Percentiles rank a stretch among this genome's conserved stretches.
Conservation (phyloP, 2,329 filamentous ascomycete species). For the Fusarium sp. region DNA sequence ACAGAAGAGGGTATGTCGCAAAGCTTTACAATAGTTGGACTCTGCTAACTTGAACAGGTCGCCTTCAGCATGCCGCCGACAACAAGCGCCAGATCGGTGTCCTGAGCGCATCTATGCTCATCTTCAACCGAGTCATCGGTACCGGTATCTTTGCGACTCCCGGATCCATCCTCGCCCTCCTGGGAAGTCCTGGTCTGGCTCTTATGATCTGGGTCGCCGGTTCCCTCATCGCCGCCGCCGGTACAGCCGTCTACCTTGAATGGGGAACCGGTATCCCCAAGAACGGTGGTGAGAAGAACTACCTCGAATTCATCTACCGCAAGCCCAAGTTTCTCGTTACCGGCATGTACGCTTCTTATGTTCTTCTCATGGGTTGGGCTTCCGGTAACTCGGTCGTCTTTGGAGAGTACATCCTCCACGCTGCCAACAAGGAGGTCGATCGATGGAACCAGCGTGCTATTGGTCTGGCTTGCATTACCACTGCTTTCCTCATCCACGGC, state of each 20-base stretch:
- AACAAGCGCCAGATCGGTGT: constrained; percentile 68
- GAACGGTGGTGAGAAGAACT: constrained; percentile 76
- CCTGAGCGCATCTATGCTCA: constrained; percentile 67
- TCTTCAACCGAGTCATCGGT: constrained; percentile 75
- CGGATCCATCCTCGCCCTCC: constrained; percentile 65
- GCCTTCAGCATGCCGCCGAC: constrained; percentile 56
- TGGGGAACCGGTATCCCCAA: constrained; percentile 73
- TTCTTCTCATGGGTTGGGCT: constrained; percentile 73
- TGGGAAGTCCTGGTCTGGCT: constrained; percentile 71
- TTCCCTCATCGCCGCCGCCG: constrained; percentile 70
- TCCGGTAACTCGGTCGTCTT: constrained; percentile 77
- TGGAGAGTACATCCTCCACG: constrained; percentile 76
- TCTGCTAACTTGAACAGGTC: constrained; percentile 38
- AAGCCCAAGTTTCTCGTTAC: constrained; percentile 71
- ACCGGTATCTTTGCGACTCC: constrained; percentile 76
- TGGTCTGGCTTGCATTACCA: constrained; percentile 74
- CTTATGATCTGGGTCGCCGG: constrained; percentile 73
- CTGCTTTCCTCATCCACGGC: constrained; percentile 74
- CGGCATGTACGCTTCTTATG: constrained; percentile 70
- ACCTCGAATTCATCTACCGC: constrained; percentile 73
- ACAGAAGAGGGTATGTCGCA: constrained; percentile 38
- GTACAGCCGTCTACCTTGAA: constrained; percentile 74
- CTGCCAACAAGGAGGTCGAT: constrained; percentile 69
- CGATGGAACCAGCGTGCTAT: constrained; percentile 76
- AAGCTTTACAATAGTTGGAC: too few species aligned